Evolutionary conservation across 2,329 filamentous ascomycete species (phyloP).

Genomic region (Teratosphaeria nubilosa): DNA sequence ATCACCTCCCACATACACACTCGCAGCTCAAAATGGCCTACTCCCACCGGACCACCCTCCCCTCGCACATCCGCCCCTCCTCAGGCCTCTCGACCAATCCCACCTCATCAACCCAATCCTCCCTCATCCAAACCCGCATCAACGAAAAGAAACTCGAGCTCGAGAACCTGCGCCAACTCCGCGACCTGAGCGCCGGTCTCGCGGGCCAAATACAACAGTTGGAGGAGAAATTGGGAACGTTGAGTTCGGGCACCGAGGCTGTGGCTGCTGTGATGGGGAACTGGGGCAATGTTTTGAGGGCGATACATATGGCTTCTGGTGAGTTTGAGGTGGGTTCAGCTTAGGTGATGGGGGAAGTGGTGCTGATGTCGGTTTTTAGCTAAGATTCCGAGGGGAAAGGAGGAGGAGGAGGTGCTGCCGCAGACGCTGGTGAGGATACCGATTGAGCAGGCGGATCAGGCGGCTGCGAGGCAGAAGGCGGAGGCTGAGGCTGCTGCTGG

Average conservation of each 20-base stretch:
- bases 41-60: constrained; percentile 34
- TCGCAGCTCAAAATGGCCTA: constrained; percentile 25
- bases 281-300: constrained; percentile 77
- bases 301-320: constrained; percentile 82
- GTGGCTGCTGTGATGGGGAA: constrained; percentile 78
- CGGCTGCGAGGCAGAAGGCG: constrained; percentile 13
- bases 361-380: constrained; percentile 35
- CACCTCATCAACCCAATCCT: constrained; percentile 44
- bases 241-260: constrained; percentile 75
- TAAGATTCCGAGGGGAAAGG: constrained; percentile 56
- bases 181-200: constrained; percentile 67
- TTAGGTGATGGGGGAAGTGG: not conserved
- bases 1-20: not conserved
- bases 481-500: constrained; percentile 12
- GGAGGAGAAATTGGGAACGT: constrained; percentile 64
- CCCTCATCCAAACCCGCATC: constrained; percentile 63
- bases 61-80: constrained; percentile 54
- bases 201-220: constrained; percentile 74
- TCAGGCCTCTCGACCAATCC: constrained; percentile 23
- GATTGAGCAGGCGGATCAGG: constrained; percentile 52
- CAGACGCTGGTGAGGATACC: constrained; percentile 79
- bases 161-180: constrained; percentile 65
- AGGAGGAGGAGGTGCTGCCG: constrained; percentile 44
- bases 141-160: constrained; percentile 79
- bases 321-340: constrained; percentile 25